A percentile compares a stretch with the other conserved stretches of the same genome.
These are phyloP conservation scores for Aureoboletus auriporus DNA, from an alignment of 768 basidiomycete species.

Conservation along the genomic window DNA sequence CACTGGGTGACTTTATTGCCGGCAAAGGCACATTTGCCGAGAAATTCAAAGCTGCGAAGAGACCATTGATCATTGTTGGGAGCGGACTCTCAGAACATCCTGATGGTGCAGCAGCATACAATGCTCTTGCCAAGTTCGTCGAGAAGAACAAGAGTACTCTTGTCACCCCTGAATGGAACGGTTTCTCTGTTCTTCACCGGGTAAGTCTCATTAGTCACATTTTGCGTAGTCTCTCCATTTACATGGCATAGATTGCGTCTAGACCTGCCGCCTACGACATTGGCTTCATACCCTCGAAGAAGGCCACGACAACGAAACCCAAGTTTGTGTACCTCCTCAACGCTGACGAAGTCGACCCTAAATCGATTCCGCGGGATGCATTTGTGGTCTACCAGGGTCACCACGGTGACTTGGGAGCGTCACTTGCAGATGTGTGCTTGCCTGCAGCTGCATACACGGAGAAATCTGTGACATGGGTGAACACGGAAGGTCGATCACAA, in stretches of 20 bases:
- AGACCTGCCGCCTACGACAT: conserved; percentile 92
- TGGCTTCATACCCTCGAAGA: conserved; percentile 84
- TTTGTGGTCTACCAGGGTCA: conserved; percentile 99
- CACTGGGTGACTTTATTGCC: conserved; percentile 70
- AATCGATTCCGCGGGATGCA: conserved; percentile 82
- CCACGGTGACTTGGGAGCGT: conserved; percentile 95
- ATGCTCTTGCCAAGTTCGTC: conserved; percentile 75
- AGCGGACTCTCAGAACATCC: conserved; percentile 81
- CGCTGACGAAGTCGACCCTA: conserved; percentile 89
- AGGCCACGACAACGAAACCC: conserved; percentile 69
- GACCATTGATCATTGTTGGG: conserved; percentile 90
- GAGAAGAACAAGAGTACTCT: conserved; percentile 71
- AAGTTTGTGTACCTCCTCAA: conserved; percentile 97
- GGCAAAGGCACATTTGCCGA: conserved; percentile 77
- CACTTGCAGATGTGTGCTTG: conserved; percentile 94
- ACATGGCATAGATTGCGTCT: conserved; percentile 68
- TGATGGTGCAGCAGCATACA: conserved; percentile 76
- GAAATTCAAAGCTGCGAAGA: conserved; percentile 87
- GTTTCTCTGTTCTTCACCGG: conserved; percentile 88
- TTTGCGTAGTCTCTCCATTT: background rate
- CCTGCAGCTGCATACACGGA: conserved; percentile 95
- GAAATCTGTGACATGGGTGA: conserved; percentile 88
- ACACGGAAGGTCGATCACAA: conserved; percentile 93
- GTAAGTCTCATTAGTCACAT: conserved; percentile 39
- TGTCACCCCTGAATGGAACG: conserved; percentile 90